phyloP scores from a whole-genome alignment of 1,139 yeast species.

The Blastobotrys persicus region DNA sequence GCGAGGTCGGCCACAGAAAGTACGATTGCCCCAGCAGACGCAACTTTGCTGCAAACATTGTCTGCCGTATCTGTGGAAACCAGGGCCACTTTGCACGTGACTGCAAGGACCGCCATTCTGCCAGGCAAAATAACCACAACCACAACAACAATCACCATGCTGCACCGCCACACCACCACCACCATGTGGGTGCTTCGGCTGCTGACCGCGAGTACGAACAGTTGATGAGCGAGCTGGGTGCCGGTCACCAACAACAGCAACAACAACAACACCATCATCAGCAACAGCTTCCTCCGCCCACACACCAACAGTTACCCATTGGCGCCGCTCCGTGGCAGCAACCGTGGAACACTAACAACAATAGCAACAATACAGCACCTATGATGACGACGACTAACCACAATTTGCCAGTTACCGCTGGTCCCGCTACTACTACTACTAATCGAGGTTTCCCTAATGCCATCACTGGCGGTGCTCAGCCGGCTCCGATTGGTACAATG shows the following conservation, averaged over 20 bases:
- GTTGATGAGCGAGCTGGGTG: conserved; percentile 51
- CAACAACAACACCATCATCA: neutral
- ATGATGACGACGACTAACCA: too few species aligned
- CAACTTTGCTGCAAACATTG: conserved; percentile 55
- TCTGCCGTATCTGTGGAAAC: conserved; percentile 76
- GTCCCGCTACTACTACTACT: conserved; percentile 9
- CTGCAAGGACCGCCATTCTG: conserved; percentile 49
- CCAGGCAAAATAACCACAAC: conserved; percentile 17
- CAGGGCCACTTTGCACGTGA: conserved; percentile 88
- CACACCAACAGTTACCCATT: conserved; percentile 12
- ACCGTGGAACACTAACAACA: conserved; percentile 4
- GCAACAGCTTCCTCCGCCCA: conserved; percentile 8
- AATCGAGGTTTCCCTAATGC: conserved; percentile 5
- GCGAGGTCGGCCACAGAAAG: conserved; percentile 59
- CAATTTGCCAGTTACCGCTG: too few species aligned
- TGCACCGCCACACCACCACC: neutral
- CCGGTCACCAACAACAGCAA: conserved; percentile 27
- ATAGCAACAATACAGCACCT: too few species aligned
- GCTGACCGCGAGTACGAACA: conserved; percentile 50
- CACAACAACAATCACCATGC: conserved; percentile 23
- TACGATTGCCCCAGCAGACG: conserved; percentile 59
- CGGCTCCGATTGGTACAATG: conserved; percentile 5
- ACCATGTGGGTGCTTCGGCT: conserved; percentile 8
- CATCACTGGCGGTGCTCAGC: conserved; percentile 11
- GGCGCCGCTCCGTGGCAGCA: too few species aligned